A percentile compares a stretch with the other conserved stretches of the same genome.
Conservation (phyloP, 768 basidiomycete genomes). For the Solioccasus polychromus region DNA sequence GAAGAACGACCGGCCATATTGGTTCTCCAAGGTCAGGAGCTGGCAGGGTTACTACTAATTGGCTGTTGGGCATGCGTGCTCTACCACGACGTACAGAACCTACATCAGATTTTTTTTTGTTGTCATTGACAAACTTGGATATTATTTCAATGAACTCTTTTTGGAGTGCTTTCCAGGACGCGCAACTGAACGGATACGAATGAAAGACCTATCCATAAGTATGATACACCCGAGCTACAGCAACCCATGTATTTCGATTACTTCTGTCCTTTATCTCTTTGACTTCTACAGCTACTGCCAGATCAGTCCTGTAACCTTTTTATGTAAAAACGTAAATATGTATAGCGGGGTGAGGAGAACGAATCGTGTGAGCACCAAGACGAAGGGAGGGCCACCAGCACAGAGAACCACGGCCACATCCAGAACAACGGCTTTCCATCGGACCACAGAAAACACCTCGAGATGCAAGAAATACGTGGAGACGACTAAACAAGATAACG, state of each 20-base stretch:
- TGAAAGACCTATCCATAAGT: constrained; percentile 17
- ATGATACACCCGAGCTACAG: constrained; percentile 30
- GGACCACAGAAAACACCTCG: constrained; percentile 20
- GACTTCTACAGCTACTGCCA: constrained; percentile 26
- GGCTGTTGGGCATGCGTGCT: too few species aligned
- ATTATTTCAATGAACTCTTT: too few species aligned
- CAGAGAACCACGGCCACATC: constrained; percentile 16
- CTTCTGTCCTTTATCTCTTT: constrained; percentile 29
- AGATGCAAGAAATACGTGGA: constrained; percentile 22
- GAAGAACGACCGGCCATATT: constrained; percentile 87
- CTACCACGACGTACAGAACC: too few species aligned
- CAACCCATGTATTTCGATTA: constrained; percentile 29
- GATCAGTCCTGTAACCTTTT: constrained; percentile 25
- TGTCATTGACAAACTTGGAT: neutral
- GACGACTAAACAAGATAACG: constrained; percentile 30
- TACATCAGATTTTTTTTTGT: neutral
- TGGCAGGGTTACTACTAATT: constrained; percentile 36
- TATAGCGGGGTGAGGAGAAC: constrained; percentile 4
- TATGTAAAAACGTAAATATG: constrained; percentile 22
- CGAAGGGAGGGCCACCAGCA: constrained; percentile 7
- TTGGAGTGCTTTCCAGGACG: too few species aligned
- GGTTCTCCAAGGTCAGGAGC: constrained; percentile 88
- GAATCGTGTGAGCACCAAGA: constrained; percentile 13
- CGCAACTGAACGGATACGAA: too few species aligned
- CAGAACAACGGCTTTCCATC: constrained; percentile 19